A percentile compares a stretch with the other conserved stretches of the same genome.
Conservation (phyloP, 345 rosid genomes). For the Eucalyptus sp. region DNA sequence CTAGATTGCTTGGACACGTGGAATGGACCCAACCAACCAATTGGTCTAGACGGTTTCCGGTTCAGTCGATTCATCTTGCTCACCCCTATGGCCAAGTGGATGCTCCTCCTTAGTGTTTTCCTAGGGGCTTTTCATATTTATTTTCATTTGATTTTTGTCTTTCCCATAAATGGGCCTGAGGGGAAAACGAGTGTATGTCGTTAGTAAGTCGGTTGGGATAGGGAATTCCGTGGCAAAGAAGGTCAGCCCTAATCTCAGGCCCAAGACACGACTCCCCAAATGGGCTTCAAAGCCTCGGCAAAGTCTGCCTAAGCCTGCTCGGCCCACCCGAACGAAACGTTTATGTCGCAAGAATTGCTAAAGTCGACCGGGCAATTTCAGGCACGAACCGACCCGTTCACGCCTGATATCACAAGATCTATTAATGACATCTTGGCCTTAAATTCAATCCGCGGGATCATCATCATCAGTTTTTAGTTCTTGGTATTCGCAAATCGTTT, state of each 20-base stretch:
- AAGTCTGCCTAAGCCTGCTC: neutral
- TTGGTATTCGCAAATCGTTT: neutral
- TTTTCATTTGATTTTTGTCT: neutral
- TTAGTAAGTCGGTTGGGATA: neutral
- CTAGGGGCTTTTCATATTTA: neutral
- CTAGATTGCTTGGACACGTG: accelerated
- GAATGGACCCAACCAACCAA: no score
- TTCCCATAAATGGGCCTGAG: neutral
- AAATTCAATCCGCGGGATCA: neutral
- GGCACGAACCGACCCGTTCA: neutral
- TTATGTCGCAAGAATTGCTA: neutral
- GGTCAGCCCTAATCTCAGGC: neutral
- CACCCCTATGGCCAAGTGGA: neutral
- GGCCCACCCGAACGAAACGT: neutral
- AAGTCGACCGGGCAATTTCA: neutral
- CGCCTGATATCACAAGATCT: neutral
- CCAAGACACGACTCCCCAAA: neutral
- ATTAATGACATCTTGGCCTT: neutral
- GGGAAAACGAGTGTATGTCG: neutral
- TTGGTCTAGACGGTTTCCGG: accelerated
- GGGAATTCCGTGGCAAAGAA: neutral
- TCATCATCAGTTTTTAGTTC: neutral
- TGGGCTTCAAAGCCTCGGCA: neutral
- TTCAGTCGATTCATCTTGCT: no score
- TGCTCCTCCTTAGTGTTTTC: neutral